Percentiles rank a stretch among this genome's conserved stretches.
phyloP scores from a whole-genome alignment of 768 basidiomycete genomes.

The Solioccasus polychromus region DNA sequence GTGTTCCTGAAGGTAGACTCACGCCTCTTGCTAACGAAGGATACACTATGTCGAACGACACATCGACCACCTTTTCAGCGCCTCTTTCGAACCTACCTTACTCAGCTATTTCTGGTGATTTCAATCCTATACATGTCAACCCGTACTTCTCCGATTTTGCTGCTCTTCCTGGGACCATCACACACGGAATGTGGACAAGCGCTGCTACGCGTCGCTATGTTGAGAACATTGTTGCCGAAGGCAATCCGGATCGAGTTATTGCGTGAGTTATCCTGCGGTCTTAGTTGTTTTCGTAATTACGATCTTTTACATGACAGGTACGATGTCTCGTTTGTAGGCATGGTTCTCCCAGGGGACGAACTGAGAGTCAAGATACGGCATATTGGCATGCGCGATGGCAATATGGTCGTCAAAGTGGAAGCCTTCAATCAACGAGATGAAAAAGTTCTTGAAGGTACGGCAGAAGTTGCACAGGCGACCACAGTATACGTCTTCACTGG shows the following conservation, averaged over 20 bases:
- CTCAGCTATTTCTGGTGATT: conserved; percentile 94
- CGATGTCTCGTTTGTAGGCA: conserved; percentile 93
- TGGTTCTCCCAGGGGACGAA: conserved; percentile 91
- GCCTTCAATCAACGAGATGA: conserved; percentile 83
- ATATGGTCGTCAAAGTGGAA: conserved; percentile 87
- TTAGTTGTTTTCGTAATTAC: conserved; percentile 2
- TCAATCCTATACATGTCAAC: conserved; percentile 98
- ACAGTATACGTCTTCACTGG: conserved; percentile 98
- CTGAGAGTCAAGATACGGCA: conserved; percentile 86
- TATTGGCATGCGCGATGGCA: conserved; percentile 87
- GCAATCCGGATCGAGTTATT: conserved; percentile 86
- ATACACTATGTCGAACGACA: conserved; percentile 72
- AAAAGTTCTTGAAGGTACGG: conserved; percentile 89
- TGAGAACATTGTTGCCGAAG: conserved; percentile 92
- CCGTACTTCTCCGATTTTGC: conserved; percentile 97
- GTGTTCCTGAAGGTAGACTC: conserved; percentile 70
- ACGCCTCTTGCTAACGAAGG: conserved; percentile 81
- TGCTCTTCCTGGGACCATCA: conserved; percentile 91
- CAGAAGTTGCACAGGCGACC: conserved; percentile 88
- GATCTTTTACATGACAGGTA: conserved; percentile 57
- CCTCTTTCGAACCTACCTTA: conserved; percentile 95
- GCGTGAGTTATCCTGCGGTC: conserved; percentile 51
- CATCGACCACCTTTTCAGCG: conserved; percentile 68
- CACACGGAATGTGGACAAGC: conserved; percentile 96
- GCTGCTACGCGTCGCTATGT: conserved; percentile 92